Conservation (phyloP, 2,329 filamentous ascomycete species). For the Fusarium lateritium region DNA sequence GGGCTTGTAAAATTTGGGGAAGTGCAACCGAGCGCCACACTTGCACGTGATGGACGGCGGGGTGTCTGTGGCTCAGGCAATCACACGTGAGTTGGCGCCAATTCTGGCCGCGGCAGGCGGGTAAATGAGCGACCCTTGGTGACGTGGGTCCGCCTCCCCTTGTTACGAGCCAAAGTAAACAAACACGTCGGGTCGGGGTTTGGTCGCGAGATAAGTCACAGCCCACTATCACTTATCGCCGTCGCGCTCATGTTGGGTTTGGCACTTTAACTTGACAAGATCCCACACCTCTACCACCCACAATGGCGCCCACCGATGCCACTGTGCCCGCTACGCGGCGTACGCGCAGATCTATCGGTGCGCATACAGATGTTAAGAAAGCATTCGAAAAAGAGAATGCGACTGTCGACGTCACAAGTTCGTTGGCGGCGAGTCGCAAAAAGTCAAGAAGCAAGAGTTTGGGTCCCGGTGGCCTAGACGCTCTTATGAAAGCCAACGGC, state of each 20-base stretch:
- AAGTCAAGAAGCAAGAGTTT: conserved; percentile 96
- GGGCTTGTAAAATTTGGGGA: conserved; percentile 49
- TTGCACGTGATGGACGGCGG: conserved; percentile 48
- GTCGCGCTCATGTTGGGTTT: conserved; percentile 40
- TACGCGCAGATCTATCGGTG: conserved; percentile 80
- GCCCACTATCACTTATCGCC: conserved; percentile 47
- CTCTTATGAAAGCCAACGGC: conserved; percentile 79
- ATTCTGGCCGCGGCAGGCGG: background rate
- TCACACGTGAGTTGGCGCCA: conserved; percentile 42
- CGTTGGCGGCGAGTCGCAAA: conserved; percentile 67
- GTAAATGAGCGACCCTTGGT: conserved; percentile 1
- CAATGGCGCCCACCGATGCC: conserved; percentile 57
- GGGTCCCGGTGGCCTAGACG: conserved; percentile 90
- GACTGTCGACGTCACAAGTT: conserved; percentile 74
- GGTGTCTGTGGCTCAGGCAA: background rate
- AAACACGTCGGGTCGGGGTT: conserved; percentile 49
- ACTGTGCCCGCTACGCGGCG: conserved; percentile 71
- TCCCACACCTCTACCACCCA: conserved; percentile 34
- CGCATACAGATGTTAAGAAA: conserved; percentile 67
- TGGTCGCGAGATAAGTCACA: conserved; percentile 47
- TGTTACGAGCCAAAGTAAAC: conserved; percentile 55
- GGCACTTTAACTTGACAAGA: conserved; percentile 31
- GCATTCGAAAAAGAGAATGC: conserved; percentile 83
- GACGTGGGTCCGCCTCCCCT: conserved; percentile 45
- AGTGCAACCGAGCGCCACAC: conserved; percentile 46